These are phyloP conservation scores for Castanea mollissima DNA, from an alignment of 306 rosid species.

Conservation along the genomic window DNA sequence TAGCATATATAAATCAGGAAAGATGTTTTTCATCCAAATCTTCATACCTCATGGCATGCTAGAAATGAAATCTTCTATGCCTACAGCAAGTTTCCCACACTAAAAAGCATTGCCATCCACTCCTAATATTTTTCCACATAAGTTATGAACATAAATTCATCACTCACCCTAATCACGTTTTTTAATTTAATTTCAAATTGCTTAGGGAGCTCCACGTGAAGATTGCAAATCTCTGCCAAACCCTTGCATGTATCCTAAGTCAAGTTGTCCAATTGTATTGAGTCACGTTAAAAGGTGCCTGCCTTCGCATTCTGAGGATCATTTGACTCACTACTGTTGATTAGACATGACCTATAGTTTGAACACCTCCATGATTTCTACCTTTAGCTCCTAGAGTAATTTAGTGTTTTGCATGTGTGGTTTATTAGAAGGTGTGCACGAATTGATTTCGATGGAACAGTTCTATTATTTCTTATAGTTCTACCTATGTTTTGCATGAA, in stretches of 20 bases:
- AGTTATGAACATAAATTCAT: too few relatives aligned
- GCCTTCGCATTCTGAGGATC: not conserved
- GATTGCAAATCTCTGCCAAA: not conserved
- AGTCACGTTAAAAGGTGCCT: not conserved
- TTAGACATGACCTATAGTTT: not conserved
- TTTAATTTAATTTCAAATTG: too few relatives aligned
- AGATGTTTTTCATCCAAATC: too few relatives aligned
- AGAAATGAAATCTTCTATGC: too few relatives aligned
- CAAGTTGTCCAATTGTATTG: not conserved
- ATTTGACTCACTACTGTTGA: not conserved
- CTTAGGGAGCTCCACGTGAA: not conserved
- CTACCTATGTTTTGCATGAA: not conserved
- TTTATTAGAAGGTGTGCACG: not conserved
- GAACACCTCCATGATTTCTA: not conserved
- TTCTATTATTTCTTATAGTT: not conserved
- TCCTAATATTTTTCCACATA: too few relatives aligned
- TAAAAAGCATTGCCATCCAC: too few relatives aligned
- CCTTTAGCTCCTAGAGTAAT: not conserved
- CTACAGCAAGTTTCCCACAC: too few relatives aligned
- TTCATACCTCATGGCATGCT: too few relatives aligned
- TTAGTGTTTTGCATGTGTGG: not conserved
- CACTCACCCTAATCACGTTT: too few relatives aligned
- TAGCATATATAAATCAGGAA: too few relatives aligned
- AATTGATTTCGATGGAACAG: not conserved
- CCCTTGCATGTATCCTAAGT: not conserved